phyloP scores from a whole-genome alignment of 257 asterid genomes.

The Coffea canephora region DNA sequence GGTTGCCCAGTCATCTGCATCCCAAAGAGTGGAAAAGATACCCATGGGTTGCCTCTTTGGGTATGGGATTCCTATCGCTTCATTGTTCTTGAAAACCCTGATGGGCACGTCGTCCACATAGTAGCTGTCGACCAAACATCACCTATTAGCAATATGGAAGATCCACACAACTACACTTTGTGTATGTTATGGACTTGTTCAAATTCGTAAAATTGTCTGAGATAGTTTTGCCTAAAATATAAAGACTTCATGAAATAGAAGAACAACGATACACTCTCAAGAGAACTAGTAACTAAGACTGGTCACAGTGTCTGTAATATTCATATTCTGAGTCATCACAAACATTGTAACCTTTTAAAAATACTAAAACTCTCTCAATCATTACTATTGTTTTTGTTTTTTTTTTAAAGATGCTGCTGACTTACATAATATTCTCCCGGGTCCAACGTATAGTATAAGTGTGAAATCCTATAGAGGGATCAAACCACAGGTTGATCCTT shows the following conservation, averaged over 20 bases:
- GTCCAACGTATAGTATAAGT: conserved; percentile 64
- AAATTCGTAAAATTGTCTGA: no score
- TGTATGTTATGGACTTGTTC: no score
- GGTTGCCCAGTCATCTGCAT: conserved; percentile 95
- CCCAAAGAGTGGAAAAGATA: conserved; percentile 79
- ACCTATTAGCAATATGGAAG: neutral
- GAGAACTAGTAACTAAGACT: no score
- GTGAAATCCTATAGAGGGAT: conserved; percentile 69
- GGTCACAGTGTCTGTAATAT: no score
- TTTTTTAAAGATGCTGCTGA: neutral
- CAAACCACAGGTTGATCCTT: conserved; percentile 89
- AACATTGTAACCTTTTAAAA: no score
- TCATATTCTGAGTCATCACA: no score
- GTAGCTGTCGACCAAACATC: conserved; percentile 18
- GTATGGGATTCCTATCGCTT: conserved; percentile 63
- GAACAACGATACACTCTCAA: no score
- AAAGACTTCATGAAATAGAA: no score
- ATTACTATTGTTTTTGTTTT: no score
- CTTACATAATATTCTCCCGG: conserved; percentile 62
- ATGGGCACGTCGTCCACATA: conserved; percentile 64
- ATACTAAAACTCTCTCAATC: no score
- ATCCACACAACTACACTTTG: no score
- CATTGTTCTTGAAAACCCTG: conserved; percentile 83
- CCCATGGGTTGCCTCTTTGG: conserved; percentile 77
- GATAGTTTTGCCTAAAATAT: no score